Conservation (phyloP, 2,329 filamentous ascomycete species). For the Colletotrichum spinosum region DNA sequence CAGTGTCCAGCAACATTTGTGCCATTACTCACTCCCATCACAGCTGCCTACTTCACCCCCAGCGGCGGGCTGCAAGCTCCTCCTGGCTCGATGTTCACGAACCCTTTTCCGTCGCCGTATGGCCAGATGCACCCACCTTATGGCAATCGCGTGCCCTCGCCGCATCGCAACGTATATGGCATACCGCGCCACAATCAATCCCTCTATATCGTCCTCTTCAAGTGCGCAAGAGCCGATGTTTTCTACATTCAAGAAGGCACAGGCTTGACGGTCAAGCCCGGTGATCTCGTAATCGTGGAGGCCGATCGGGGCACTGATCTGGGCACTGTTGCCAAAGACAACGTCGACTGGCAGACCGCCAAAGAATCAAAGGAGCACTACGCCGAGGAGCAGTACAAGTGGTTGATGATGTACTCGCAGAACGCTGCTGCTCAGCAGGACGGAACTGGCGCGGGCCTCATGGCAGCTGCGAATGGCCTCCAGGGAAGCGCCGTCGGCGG, state of each 20-base stretch:
- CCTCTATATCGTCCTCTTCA: constrained; percentile 94
- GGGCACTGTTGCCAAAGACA: constrained; percentile 89
- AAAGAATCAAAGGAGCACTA: constrained; percentile 92
- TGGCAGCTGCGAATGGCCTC: constrained; percentile 72
- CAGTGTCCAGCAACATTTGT: not conserved
- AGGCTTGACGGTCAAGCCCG: constrained; percentile 87
- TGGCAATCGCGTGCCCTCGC: constrained; percentile 66
- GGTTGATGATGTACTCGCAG: constrained; percentile 98
- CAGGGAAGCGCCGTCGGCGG: constrained; percentile 80
- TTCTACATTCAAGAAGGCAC: constrained; percentile 98
- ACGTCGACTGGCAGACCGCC: constrained; percentile 88
- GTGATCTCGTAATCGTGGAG: constrained; percentile 96
- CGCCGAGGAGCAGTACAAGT: constrained; percentile 95
- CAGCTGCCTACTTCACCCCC: constrained; percentile 53
- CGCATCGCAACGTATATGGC: constrained; percentile 71
- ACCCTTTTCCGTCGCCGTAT: constrained; percentile 61
- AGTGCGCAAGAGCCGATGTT: constrained; percentile 93
- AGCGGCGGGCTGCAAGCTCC: constrained; percentile 44
- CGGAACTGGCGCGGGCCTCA: constrained; percentile 69
- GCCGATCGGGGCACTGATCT: constrained; percentile 96
- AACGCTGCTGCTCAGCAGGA: constrained; percentile 74
- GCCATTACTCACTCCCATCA: constrained; percentile 41
- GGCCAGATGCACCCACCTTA: constrained; percentile 56
- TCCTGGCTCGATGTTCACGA: constrained; percentile 52
- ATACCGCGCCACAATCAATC: constrained; percentile 75